Percentiles rank a stretch among this genome's conserved stretches.
Conservation (phyloP, 345 rosid species). For the Brassica incana region DNA sequence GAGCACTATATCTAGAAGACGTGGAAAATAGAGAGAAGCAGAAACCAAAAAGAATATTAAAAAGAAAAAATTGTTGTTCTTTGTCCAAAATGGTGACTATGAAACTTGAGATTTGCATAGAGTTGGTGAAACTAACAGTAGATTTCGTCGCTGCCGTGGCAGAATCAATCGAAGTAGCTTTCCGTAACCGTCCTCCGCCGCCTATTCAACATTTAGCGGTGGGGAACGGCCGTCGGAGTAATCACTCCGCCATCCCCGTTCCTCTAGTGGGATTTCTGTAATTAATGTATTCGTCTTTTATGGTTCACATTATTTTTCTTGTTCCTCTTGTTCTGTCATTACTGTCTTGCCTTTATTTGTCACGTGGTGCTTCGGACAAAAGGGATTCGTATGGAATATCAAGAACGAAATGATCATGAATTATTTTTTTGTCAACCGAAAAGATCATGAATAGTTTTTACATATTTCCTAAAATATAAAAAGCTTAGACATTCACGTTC, state of each 20-base stretch:
- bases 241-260: slow-evolving; percentile 30
- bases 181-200: slow-evolving; percentile 38
- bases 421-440: neutral
- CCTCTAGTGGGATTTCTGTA: slow-evolving; percentile 38
- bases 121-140: slow-evolving; percentile 34
- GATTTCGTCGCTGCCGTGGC: slow-evolving; percentile 38
- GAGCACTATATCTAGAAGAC: slow-evolving; percentile 19
- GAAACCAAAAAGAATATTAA: neutral
- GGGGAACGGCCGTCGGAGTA: slow-evolving; percentile 31
- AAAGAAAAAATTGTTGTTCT: neutral
- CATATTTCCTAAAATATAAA: neutral
- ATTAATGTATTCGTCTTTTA: slow-evolving; percentile 6
- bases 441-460: neutral
- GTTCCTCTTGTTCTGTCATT: slow-evolving; percentile 13
- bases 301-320: neutral
- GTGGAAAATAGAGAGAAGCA: slow-evolving; percentile 36
- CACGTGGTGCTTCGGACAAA: slow-evolving; percentile 13
- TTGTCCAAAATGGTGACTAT: slow-evolving; percentile 31
- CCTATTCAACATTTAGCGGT: neutral
- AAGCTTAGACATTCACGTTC: no score
- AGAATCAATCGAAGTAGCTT: slow-evolving; percentile 37
- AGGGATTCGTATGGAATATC: neutral
- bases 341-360: slow-evolving; percentile 11
- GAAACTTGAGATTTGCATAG: slow-evolving; percentile 41
- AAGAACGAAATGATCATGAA: slow-evolving; percentile 11